These are phyloP conservation scores for Ambispora gerdemannii DNA, from an alignment of 192 early-diverging fungal species.

Conservation along the genomic window DNA sequence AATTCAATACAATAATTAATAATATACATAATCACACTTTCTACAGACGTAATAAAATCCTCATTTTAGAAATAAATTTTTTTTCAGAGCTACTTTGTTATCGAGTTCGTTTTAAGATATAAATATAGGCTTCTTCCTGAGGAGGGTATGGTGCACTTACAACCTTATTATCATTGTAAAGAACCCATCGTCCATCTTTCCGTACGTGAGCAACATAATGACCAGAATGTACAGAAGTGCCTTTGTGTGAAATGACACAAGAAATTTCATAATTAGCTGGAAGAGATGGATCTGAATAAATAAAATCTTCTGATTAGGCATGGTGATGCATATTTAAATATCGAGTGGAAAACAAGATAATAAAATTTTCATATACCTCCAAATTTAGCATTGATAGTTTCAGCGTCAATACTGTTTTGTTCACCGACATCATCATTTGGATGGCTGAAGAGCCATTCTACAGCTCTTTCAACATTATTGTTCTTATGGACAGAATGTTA, in stretches of 20 bases:
- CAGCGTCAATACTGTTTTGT: neutral
- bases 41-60: no score
- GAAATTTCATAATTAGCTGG: slow-evolving; percentile 64
- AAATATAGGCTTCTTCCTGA: slow-evolving; percentile 67
- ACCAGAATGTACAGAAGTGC: slow-evolving; percentile 91
- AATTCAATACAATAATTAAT: no score
- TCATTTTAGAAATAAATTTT: no score
- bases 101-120: slow-evolving; percentile 58
- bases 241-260: slow-evolving; percentile 93
- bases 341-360: neutral
- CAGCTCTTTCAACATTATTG: slow-evolving; percentile 83
- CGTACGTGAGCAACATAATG: slow-evolving; percentile 92
- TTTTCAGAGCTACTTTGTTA: no score
- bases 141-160: slow-evolving; percentile 65
- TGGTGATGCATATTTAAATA: neutral
- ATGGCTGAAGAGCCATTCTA: slow-evolving; percentile 93
- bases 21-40: no score
- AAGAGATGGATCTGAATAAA: slow-evolving; percentile 37
- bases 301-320: neutral
- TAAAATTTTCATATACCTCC: neutral
- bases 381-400: neutral
- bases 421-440: slow-evolving; percentile 47
- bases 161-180: slow-evolving; percentile 97
- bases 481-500: slow-evolving; percentile 39
- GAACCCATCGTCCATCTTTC: slow-evolving; percentile 72